phyloP scores from a whole-genome alignment of 2,329 filamentous ascomycete species.

The Zalaria sp. region DNA sequence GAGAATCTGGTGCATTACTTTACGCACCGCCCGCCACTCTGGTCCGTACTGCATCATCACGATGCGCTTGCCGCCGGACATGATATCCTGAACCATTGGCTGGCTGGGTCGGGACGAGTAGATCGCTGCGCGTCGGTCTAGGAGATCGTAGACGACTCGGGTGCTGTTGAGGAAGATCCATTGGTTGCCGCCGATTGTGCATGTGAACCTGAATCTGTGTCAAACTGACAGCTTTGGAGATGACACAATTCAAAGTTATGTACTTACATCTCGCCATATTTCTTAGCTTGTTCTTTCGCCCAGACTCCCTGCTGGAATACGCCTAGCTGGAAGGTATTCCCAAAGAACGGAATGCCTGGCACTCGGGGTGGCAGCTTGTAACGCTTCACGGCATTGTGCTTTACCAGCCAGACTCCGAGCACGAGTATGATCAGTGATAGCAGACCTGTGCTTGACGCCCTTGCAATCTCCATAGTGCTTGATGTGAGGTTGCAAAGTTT shows the following conservation, averaged over 20 bases:
- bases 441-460: too few species aligned
- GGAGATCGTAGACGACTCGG: conserved; percentile 24
- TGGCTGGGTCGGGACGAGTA: conserved; percentile 28
- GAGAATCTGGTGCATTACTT: conserved; percentile 30
- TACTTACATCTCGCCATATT: conserved; percentile 4
- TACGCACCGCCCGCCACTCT: conserved; percentile 32
- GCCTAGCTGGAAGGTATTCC: conserved; percentile 2
- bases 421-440: too few species aligned
- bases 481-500: too few species aligned
- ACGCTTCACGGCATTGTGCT: background rate
- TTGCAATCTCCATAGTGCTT: too few species aligned
- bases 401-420: background rate
- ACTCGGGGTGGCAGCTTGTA: conserved; percentile 4
- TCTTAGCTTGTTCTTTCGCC: conserved; percentile 1
- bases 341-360: conserved; percentile 2
- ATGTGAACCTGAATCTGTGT: conserved; percentile 5
- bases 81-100: conserved; percentile 26
- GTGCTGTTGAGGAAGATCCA: conserved; percentile 29
- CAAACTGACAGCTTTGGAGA: background rate
- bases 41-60: conserved; percentile 32
- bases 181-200: conserved; percentile 27
- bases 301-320: conserved; percentile 2
- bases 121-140: conserved; percentile 30
- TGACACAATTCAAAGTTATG: background rate
- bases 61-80: conserved; percentile 33